These are phyloP conservation scores for Corynespora cassiicola DNA, from an alignment of 2,329 filamentous ascomycete species.

Conservation along the genomic window DNA sequence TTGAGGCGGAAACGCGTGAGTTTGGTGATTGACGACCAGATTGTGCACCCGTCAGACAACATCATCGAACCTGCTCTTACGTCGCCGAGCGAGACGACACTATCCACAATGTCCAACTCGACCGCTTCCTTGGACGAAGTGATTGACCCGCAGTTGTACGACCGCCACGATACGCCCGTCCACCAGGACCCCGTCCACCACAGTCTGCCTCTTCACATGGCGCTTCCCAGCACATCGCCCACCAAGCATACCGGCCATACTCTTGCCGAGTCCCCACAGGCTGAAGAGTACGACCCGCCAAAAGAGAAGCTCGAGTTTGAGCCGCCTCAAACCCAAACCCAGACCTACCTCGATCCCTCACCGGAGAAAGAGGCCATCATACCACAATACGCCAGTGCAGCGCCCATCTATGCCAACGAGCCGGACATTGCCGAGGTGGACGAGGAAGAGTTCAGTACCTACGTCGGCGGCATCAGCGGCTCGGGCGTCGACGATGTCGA, in stretches of 20 bases:
- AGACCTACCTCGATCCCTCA: constrained; percentile 34
- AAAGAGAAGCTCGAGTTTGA: constrained; percentile 17
- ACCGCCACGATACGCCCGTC: constrained; percentile 16
- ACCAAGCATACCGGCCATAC: constrained; percentile 25
- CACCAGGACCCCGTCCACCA: constrained; percentile 38
- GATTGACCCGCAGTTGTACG: constrained; percentile 39
- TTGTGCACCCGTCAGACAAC: constrained; percentile 44
- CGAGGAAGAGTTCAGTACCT: constrained; percentile 38
- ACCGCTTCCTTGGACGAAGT: constrained; percentile 37
- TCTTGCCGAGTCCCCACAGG: constrained; percentile 14
- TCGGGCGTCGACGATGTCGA: constrained; percentile 42
- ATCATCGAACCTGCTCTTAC: constrained; percentile 31
- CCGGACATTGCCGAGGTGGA: constrained; percentile 17
- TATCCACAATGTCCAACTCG: constrained; percentile 34
- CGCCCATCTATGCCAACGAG: constrained; percentile 27
- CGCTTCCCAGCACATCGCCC: constrained; percentile 27
- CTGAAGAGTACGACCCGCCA: constrained; percentile 12
- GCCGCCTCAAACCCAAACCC: constrained; percentile 23
- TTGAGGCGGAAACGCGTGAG: constrained; percentile 42
- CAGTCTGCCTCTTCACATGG: constrained; percentile 31
- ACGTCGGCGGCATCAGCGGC: constrained; percentile 43
- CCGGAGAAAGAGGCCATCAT: constrained; percentile 15
- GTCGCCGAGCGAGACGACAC: constrained; percentile 37
- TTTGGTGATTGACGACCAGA: constrained; percentile 46
- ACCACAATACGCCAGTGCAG: constrained; percentile 21